These are phyloP conservation scores for Eucalyptus sp. DNA, from an alignment of 345 rosid species.

Conservation along the genomic window DNA sequence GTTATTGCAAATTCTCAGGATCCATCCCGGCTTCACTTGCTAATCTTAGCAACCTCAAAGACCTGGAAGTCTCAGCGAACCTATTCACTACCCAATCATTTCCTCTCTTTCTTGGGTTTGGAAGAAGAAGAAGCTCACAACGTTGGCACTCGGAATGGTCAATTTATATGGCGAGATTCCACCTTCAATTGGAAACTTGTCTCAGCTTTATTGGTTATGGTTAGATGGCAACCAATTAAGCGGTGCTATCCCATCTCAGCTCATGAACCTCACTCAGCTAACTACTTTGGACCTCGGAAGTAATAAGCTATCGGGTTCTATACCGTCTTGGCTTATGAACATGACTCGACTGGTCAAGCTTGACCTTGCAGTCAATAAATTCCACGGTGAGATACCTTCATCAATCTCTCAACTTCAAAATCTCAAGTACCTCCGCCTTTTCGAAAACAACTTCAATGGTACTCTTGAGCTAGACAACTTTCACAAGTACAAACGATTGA, in stretches of 20 bases:
- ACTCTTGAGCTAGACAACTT: not conserved
- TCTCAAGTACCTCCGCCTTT: not conserved
- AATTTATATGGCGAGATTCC: not conserved
- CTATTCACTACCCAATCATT: not conserved
- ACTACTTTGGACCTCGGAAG: not conserved
- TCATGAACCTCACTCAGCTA: not conserved
- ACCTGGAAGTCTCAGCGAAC: not conserved
- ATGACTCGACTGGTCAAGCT: not conserved
- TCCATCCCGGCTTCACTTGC: constrained; percentile 3
- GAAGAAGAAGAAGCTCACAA: not conserved
- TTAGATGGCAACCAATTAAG: not conserved
- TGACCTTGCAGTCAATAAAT: not conserved
- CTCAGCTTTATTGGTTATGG: not conserved
- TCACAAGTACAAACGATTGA: not conserved
- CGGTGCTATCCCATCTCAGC: not conserved
- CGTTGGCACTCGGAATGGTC: fast-evolving
- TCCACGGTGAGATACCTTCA: not conserved
- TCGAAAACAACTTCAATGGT: not conserved
- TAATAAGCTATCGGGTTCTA: not conserved
- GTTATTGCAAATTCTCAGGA: not conserved
- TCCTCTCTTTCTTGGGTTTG: not conserved
- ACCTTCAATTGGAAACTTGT: not conserved
- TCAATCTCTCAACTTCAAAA: not conserved
- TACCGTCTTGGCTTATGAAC: not conserved
- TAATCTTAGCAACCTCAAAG: not conserved